Evolutionary conservation across 345 rosid genomes (phyloP), one percentile per base, ranked within the genome.

Genomic region (Melaleuca alternifolia): DNA sequence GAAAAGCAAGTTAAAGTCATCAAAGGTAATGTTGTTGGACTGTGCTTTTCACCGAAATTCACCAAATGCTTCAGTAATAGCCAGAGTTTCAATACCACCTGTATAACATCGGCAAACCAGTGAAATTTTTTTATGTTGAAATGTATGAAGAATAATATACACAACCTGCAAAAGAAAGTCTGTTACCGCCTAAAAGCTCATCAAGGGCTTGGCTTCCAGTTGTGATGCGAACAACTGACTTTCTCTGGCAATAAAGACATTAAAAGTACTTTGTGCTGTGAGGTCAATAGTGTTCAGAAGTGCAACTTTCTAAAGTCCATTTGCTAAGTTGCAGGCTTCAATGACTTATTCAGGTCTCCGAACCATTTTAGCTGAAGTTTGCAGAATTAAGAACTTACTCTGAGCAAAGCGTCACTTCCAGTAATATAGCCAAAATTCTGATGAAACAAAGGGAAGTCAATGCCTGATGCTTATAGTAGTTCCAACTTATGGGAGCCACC

Each of bases 161-260:
- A 48, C 46, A 46, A 75, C 28, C 61, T 52, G 56, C 37, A 82
- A 6, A 57, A 24, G 44, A 20, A 56, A 52, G 77, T 6, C 24
- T n/a, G 85, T 59, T 90, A 96, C 98, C 98, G 81, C 99, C 98
- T 83, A 97, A 90, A 83, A 97, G 98, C 88, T 97, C 98, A 88
- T 97, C 99, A 50, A 97, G 97, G 77, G 99, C 96, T 85, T 96
- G 98, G 92, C 97, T 95, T 88, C 99, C 99, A 8, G 99, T 97
- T 59, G 99, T 97, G 87, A 97, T 95, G 8, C 90, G 92, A 87
- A 97, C 89, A 88, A 97, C 96, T 10, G 92, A 76, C 90, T 97
- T 96, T 84, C 98, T 94, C 99, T 97, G 82, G 83, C 87, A 51
- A 28, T 48, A 54, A 15, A 82, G 28, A 84, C 54, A 44, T 41